Conservation (phyloP, 768 basidiomycete species). For the Tulasnella calospora region DNA sequence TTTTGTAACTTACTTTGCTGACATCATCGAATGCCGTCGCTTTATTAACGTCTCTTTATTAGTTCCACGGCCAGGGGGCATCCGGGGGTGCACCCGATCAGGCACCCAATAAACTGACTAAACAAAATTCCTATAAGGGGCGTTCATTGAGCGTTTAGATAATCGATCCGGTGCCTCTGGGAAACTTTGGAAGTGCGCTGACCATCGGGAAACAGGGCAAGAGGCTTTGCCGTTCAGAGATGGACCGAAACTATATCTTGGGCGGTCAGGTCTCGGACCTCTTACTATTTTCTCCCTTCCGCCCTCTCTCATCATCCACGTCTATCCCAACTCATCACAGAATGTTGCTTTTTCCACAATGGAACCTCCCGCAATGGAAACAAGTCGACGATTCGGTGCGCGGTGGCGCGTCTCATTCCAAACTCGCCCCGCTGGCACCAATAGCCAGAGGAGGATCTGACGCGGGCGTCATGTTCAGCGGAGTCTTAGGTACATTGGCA, state of each 20-base stretch:
- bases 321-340: neutral
- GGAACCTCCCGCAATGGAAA: constrained; percentile 34
- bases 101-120: constrained; percentile 5
- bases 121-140: neutral
- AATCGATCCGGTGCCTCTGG: neutral
- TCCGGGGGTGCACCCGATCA: neutral
- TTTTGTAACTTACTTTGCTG: neutral
- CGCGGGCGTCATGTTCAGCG: neutral
- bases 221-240: neutral
- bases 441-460: neutral
- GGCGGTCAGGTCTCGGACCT: neutral
- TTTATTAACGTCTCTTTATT: neutral
- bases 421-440: constrained; percentile 30
- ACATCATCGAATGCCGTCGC: neutral
- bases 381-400: constrained; percentile 40
- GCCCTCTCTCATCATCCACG: neutral
- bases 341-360: constrained; percentile 35
- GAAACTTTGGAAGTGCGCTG: neutral
- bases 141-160: neutral
- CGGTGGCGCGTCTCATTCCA: constrained; percentile 37
- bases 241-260: no score
- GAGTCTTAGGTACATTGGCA: constrained; percentile 2
- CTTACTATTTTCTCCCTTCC: neutral
- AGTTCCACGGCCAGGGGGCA: neutral
- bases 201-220: neutral